Evolutionary conservation across 2,329 filamentous ascomycete genomes (phyloP).

Genomic region (Aspergillus sp.): DNA sequence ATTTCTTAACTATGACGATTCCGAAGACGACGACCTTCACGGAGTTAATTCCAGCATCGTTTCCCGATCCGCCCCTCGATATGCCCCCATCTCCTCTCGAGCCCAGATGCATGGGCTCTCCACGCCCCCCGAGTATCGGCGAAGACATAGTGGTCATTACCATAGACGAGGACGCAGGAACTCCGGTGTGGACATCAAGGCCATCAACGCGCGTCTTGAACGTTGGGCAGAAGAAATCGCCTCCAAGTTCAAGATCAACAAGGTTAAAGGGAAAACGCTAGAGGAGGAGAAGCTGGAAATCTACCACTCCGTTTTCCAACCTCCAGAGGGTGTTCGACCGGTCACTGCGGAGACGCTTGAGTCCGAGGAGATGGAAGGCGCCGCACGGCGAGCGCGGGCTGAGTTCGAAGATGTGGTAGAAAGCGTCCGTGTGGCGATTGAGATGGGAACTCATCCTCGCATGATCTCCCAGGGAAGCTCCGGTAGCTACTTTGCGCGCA

Average conservation of each 20-base stretch:
- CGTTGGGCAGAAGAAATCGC: constrained; percentile 98
- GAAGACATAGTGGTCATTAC: constrained; percentile 43
- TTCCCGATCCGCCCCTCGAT: constrained; percentile 53
- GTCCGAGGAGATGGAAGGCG: constrained; percentile 49
- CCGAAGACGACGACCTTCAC: constrained; percentile 58
- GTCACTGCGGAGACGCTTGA: constrained; percentile 69
- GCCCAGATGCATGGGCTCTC: constrained; percentile 46
- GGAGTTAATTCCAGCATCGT: constrained; percentile 46
- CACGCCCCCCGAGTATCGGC: constrained; percentile 35
- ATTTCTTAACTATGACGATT: constrained; percentile 52
- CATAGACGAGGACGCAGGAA: constrained; percentile 59
- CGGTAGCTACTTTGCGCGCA: constrained; percentile 94
- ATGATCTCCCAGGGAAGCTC: constrained; percentile 97
- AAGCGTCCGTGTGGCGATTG: constrained; percentile 82
- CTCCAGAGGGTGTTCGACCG: constrained; percentile 79
- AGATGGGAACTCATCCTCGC: constrained; percentile 83
- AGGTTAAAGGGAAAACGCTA: constrained; percentile 63
- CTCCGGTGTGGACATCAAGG: constrained; percentile 90
- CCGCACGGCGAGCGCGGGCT: constrained; percentile 59
- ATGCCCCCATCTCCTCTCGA: constrained; percentile 50
- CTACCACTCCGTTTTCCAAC: constrained; percentile 92
- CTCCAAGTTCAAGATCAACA: constrained; percentile 85
- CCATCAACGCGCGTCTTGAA: constrained; percentile 92
- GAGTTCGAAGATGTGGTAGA: constrained; percentile 87
- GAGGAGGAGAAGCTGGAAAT: constrained; percentile 90